Base-by-base conservation (phyloP, 1,139 yeast genomes). In the Saccharomycopsis phalli region DNA sequence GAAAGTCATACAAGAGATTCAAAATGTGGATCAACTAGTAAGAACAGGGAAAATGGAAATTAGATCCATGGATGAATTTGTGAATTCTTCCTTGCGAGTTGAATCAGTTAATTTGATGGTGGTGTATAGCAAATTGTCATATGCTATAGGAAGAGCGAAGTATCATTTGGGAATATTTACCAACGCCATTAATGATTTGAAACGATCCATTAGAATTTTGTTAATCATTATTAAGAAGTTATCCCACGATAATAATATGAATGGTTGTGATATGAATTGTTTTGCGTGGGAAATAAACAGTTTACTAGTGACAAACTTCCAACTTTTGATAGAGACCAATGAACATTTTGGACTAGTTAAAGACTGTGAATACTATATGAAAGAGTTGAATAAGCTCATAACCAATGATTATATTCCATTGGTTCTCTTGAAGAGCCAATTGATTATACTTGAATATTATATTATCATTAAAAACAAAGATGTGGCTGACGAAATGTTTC, bases 341-440 rank as follows among this genome's bases (percentile, higher is more conserved):
- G 14, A 38, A 27, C 47, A 45, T 34, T 40, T 26, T 17, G 48
- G 48, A 3, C 35, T 42, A 17, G 28, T 38, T 7, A 45, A 43
- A 31, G 46, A 45, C 28, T 37, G 44, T 22, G 38, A 45, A 11
- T 43, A 36, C 31, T 45, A 39, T 30, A 31, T 40, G 23, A 43
- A 42, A 35, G 46, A 45, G 32, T 31, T 43, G 29, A 13, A 19
- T 4, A 45, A 43, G 29, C 14, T 45, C 8, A 18, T 21, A n/a
- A 41, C 32, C 5, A 10, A 14, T 10, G 44, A 41, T 16, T 32
- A 22, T 17, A 30, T 41, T 16, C 46, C 46, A 8, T 8, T 36
- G 16, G 21, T 36, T 3, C 10, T 21, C 8, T 31, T 39, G 18
- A 17, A 29, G 2, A 14, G 17, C 13, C n/a, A 18, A 11, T 36